Conservation (phyloP, 2,329 filamentous ascomycete genomes). For the Calonectria montana region DNA sequence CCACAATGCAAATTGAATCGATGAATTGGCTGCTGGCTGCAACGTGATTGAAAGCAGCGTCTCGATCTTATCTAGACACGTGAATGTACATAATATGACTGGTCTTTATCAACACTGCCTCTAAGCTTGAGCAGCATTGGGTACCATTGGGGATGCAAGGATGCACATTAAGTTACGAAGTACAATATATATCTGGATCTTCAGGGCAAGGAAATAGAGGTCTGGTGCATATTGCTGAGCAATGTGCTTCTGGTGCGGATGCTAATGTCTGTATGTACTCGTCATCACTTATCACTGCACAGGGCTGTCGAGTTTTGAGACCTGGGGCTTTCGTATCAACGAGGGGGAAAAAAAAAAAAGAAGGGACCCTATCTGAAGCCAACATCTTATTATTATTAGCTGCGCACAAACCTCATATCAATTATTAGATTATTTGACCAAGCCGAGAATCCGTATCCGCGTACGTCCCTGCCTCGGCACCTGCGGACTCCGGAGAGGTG, state of each 20-base stretch:
- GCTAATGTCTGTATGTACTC: neutral
- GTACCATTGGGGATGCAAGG: constrained; percentile 19
- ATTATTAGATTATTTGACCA: constrained; percentile 7
- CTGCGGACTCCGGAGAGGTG: neutral
- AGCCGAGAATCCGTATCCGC: constrained; percentile 20
- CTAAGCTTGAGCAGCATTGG: constrained; percentile 5
- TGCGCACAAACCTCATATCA: constrained; percentile 18
- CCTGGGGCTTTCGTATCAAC: constrained; percentile 22
- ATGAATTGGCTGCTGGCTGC: neutral
- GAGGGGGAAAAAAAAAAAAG: neutral
- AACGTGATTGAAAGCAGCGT: neutral
- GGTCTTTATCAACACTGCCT: neutral
- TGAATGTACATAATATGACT: neutral
- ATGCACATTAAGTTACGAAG: constrained; percentile 8
- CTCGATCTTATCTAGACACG: neutral
- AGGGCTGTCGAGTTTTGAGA: neutral
- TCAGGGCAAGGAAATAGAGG: constrained; percentile 11
- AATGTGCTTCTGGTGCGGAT: neutral
- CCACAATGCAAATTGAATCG: neutral
- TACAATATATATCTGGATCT: constrained; percentile 12
- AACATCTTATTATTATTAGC: constrained; percentile 7
- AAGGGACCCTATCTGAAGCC: constrained; percentile 7
- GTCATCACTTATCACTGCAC: constrained; percentile 7
- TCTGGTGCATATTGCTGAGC: neutral
- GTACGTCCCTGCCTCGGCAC: constrained; percentile 10